phyloP scores from a whole-genome alignment of 441 rosid genomes.

The Melastoma candidum region DNA sequence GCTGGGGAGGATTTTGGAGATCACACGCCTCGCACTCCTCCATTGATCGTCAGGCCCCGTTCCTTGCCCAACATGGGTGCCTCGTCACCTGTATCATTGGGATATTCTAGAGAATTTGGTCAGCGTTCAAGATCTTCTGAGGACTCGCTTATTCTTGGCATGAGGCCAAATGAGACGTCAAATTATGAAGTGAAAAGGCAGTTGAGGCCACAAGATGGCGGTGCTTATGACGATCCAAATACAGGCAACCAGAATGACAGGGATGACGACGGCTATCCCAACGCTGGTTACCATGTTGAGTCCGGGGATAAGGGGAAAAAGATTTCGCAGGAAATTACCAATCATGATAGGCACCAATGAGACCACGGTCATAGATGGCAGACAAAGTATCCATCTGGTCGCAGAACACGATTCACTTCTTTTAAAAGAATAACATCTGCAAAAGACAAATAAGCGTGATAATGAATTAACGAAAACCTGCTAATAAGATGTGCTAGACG shows the following conservation, averaged over 20 bases:
- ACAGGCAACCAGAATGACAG: constrained; percentile 19
- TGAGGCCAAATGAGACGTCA: constrained; percentile 26
- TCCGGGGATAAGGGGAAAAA: constrained; percentile 71
- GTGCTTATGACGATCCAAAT: constrained; percentile 26
- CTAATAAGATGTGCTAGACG: neutral
- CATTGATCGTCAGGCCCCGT: constrained; percentile 33
- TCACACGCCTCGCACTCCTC: constrained; percentile 28
- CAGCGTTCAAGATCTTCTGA: constrained; percentile 48
- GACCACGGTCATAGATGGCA: constrained; percentile 71
- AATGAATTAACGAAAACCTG: neutral
- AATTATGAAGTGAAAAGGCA: constrained; percentile 26
- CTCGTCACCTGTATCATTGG: constrained; percentile 22
- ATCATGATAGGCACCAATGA: constrained; percentile 75
- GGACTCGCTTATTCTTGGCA: constrained; percentile 36
- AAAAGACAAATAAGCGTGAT: constrained; percentile 15
- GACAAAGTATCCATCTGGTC: constrained; percentile 80
- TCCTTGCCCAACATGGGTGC: constrained; percentile 47
- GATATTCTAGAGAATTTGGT: constrained; percentile 22
- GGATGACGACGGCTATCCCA: constrained; percentile 40
- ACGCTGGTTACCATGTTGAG: constrained; percentile 35
- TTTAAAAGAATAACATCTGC: constrained; percentile 89
- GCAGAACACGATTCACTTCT: constrained; percentile 75
- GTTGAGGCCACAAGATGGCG: constrained; percentile 24
- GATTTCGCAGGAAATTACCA: constrained; percentile 41
- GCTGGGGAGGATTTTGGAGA: constrained; percentile 26